Evolutionary conservation across 768 basidiomycete species (phyloP).

Genomic region (Kockovaella imperatae): DNA sequence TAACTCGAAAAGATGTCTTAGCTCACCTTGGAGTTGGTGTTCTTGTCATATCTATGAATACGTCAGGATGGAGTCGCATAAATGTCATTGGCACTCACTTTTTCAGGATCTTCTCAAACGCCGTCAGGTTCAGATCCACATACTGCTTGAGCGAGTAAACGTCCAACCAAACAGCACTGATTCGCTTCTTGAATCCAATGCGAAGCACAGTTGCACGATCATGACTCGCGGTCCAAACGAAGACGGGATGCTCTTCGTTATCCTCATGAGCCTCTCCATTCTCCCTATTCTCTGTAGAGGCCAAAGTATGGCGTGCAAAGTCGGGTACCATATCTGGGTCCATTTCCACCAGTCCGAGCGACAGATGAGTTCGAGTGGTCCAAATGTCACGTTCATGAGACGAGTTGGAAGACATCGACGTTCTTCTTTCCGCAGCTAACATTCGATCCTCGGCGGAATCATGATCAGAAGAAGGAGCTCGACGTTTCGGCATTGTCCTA

Average conservation of each 20-base stretch:
- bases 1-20: background rate
- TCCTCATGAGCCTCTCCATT: slow-evolving; percentile 17
- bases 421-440: slow-evolving; percentile 12
- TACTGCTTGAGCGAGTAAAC: slow-evolving; percentile 73
- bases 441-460: slow-evolving; percentile 15
- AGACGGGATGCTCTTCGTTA: slow-evolving; percentile 44
- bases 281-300: background rate
- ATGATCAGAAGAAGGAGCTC: slow-evolving; percentile 16
- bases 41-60: slow-evolving; percentile 78
- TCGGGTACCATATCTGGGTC: slow-evolving; percentile 23
- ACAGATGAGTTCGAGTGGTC: slow-evolving; percentile 12
- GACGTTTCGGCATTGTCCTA: background rate
- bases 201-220: slow-evolving; percentile 77
- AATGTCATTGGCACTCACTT: slow-evolving; percentile 54
- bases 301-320: too few relatives aligned
- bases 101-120: slow-evolving; percentile 90
- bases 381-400: slow-evolving; percentile 27
- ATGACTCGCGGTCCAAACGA: slow-evolving; percentile 64
- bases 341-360: slow-evolving; percentile 38
- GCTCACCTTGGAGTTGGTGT: slow-evolving; percentile 52
- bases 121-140: slow-evolving; percentile 83
- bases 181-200: slow-evolving; percentile 78
- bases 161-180: slow-evolving; percentile 71
- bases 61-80: slow-evolving; percentile 2
- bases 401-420: slow-evolving; percentile 32